These are phyloP conservation scores for Phlyctochytrium arcticum DNA, from an alignment of 192 early-diverging fungal genomes.

Conservation along the genomic window DNA sequence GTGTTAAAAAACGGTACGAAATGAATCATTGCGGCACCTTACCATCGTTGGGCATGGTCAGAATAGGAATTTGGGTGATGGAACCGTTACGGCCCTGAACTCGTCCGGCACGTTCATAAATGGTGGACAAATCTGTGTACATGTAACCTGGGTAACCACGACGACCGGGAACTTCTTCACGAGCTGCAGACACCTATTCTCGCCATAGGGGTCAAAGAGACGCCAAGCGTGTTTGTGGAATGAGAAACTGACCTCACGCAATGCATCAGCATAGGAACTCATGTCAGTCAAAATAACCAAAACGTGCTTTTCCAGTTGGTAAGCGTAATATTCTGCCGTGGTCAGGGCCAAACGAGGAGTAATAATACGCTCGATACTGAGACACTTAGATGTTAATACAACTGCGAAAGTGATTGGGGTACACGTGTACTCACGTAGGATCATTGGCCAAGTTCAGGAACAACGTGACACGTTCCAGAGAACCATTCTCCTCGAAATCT, in stretches of 20 bases:
- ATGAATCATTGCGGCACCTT: constrained; percentile 4
- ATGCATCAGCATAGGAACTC: constrained; percentile 98
- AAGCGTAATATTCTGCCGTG: constrained; percentile 99
- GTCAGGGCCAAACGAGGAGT: constrained; percentile 97
- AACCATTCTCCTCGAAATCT: constrained; percentile 99
- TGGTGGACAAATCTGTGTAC: constrained; percentile 99
- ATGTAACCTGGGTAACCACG: constrained; percentile 99
- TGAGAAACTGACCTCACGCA: constrained; percentile 75
- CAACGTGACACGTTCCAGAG: constrained; percentile 95
- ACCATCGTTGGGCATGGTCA: constrained; percentile 99
- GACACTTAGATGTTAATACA: neutral
- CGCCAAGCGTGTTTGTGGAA: constrained; percentile 4
- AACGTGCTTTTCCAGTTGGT: constrained; percentile 99
- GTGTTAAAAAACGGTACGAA: neutral
- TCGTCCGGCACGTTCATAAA: constrained; percentile 98
- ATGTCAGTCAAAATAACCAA: constrained; percentile 98
- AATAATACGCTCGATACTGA: constrained; percentile 97
- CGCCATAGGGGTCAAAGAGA: neutral
- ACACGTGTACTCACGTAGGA: constrained; percentile 66
- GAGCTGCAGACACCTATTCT: constrained; percentile 83
- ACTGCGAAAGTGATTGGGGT: neutral
- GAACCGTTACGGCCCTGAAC: constrained; percentile 96
- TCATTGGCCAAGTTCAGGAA: constrained; percentile 99
- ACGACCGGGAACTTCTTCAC: constrained; percentile 99
- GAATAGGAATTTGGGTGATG: constrained; percentile 99